These are phyloP conservation scores for Colletotrichum chlorophyti DNA, from an alignment of 2,329 filamentous ascomycete genomes.

Conservation along the genomic window DNA sequence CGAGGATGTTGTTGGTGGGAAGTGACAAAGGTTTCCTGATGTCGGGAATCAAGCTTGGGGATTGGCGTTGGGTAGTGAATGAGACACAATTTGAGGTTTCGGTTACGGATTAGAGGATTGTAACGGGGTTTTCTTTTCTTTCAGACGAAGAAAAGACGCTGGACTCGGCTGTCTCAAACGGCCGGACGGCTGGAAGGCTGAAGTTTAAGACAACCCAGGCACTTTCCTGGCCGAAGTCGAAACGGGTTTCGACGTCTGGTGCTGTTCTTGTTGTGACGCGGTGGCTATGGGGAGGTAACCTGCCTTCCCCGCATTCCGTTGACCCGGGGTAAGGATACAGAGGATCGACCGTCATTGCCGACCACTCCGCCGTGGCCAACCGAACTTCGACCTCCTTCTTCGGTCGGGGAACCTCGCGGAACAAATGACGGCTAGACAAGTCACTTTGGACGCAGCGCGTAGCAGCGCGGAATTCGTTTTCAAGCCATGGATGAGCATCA, in stretches of 20 bases:
- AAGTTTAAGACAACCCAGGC: neutral
- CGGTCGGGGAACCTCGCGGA: constrained; percentile 1
- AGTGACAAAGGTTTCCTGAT: too few species aligned
- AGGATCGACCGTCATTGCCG: constrained; percentile 14
- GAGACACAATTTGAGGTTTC: neutral
- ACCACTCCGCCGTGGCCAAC: constrained; percentile 12
- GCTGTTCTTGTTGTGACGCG: constrained; percentile 1
- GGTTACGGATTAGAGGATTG: neutral
- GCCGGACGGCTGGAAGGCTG: constrained; percentile 9
- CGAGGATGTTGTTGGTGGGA: too few species aligned
- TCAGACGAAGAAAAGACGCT: neutral
- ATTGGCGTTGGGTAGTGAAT: neutral
- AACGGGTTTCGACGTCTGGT: neutral
- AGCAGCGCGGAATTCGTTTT: too few species aligned
- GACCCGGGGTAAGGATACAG: constrained; percentile 25
- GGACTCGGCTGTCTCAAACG: constrained; percentile 1
- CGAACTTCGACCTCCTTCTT: constrained; percentile 9
- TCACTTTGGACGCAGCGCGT: too few species aligned
- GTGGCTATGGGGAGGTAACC: constrained; percentile 1
- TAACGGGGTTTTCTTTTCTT: neutral
- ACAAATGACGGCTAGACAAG: neutral
- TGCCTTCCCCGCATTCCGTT: constrained; percentile 34
- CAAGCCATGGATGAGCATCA: too few species aligned
- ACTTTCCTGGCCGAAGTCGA: too few species aligned
- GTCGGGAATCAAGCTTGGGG: too few species aligned